phyloP scores from a whole-genome alignment of 2,329 filamentous ascomycete species.

The Scorias spongiosa region DNA sequence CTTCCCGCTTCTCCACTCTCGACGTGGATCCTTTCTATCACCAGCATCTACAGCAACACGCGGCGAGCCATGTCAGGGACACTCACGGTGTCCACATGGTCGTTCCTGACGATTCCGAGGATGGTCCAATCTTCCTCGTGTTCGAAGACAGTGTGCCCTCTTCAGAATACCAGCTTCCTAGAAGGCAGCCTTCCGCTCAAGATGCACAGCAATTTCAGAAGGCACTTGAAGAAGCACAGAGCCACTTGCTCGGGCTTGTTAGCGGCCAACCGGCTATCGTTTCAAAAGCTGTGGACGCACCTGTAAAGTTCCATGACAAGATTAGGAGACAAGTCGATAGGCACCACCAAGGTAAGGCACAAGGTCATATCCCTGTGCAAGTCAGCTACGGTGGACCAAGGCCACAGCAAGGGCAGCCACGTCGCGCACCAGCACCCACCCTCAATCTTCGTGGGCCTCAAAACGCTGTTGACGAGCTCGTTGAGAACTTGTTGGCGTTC shows the following conservation, averaged over 20 bases:
- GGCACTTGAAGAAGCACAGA: conserved; percentile 42
- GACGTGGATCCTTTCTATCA: conserved; percentile 68
- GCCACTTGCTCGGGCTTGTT: conserved; percentile 38
- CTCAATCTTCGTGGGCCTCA: conserved; percentile 61
- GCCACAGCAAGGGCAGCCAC: conserved; percentile 26
- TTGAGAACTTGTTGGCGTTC: conserved; percentile 60
- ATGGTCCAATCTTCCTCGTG: conserved; percentile 51
- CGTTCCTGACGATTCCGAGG: conserved; percentile 48
- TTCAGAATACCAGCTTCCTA: conserved; percentile 38
- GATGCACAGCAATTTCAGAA: conserved; percentile 43
- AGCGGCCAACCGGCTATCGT: conserved; percentile 41
- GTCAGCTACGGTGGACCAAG: conserved; percentile 33
- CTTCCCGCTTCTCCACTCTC: conserved; percentile 51
- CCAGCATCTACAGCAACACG: conserved; percentile 50
- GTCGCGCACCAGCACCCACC: conserved; percentile 36
- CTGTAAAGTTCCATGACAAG: conserved; percentile 49
- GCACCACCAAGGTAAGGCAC: conserved; percentile 36
- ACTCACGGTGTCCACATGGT: conserved; percentile 60
- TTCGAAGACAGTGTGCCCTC: conserved; percentile 50
- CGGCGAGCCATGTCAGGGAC: conserved; percentile 48
- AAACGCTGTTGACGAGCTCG: conserved; percentile 55
- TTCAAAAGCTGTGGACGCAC: conserved; percentile 37
- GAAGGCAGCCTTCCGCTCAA: conserved; percentile 37
- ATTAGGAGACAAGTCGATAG: conserved; percentile 43
- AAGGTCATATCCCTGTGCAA: conserved; percentile 41